Evolutionary conservation across 139 green algal genomes (phyloP).

Genomic region (Pleodorina starrii): DNA sequence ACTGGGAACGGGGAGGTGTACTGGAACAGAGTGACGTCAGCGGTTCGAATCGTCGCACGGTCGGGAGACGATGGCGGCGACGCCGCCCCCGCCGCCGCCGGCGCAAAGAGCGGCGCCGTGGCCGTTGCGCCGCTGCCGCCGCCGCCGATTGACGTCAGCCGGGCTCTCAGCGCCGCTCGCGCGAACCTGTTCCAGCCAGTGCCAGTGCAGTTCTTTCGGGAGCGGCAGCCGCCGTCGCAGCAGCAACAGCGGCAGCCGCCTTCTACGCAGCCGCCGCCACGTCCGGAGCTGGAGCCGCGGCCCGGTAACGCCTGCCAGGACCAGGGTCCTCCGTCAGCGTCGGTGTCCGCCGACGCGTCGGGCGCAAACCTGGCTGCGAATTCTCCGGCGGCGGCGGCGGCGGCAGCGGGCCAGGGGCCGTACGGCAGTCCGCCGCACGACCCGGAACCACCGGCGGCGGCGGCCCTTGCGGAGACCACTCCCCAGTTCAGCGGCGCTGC

Average conservation of each 20-base stretch:
- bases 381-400: not conserved
- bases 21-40: conserved; percentile 26
- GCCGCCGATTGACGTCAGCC: conserved; percentile 2
- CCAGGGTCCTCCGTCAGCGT: not conserved
- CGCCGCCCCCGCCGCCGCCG: not conserved
- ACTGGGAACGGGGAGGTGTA: not conserved
- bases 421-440: not conserved
- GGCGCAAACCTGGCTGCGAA: not conserved
- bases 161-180: not conserved
- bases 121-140: not conserved
- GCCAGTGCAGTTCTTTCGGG: not conserved
- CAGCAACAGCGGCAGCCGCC: too few species aligned
- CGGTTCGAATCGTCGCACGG: not conserved
- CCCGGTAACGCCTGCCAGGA: too few species aligned
- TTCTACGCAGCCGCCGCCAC: too few species aligned
- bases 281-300: too few species aligned
- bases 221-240: not conserved
- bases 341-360: not conserved
- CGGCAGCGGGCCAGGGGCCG: not conserved
- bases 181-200: not conserved
- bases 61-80: not conserved
- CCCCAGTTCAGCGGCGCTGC: not conserved
- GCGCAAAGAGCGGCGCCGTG: too few species aligned
- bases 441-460: too few species aligned
- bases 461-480: too few species aligned